Conservation (phyloP, 805 yeast genomes). For the Yamadazyma kitorensis region DNA sequence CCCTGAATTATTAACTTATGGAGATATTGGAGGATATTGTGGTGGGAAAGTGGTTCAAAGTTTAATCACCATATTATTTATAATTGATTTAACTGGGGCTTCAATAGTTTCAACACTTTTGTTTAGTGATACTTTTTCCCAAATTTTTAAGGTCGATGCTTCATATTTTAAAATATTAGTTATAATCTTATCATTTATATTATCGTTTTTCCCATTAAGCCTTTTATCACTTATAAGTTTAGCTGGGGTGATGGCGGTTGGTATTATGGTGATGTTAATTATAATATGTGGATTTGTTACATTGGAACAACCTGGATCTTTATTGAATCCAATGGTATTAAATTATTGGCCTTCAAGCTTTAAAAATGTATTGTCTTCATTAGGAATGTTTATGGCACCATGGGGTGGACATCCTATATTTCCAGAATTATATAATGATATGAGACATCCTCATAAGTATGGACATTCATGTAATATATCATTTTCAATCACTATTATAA, state of each 20-base stretch:
- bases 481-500: constrained; percentile 53
- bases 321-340: constrained; percentile 45
- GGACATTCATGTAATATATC: constrained; percentile 50
- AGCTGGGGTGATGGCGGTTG: constrained; percentile 55
- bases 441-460: constrained; percentile 65
- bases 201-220: constrained; percentile 56
- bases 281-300: constrained; percentile 45
- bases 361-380: constrained; percentile 42
- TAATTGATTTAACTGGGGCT: constrained; percentile 61
- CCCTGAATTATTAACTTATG: constrained; percentile 48
- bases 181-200: constrained; percentile 36
- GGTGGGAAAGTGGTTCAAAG: constrained; percentile 46
- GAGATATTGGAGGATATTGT: constrained; percentile 52
- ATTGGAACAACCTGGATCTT: constrained; percentile 51
- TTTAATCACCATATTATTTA: constrained; percentile 47
- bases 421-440: constrained; percentile 70
- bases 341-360: constrained; percentile 29
- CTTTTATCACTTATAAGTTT: constrained; percentile 53
- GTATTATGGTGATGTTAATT: constrained; percentile 46
- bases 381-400: constrained; percentile 73
- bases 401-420: constrained; percentile 86
- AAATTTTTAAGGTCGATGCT: constrained; percentile 35
- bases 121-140: constrained; percentile 58
- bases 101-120: constrained; percentile 54
- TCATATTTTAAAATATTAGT: constrained; percentile 32